Percentiles rank a stretch among this genome's conserved stretches.
Conservation (phyloP, 805 yeast genomes). For the Blastobotrys terrestris region DNA sequence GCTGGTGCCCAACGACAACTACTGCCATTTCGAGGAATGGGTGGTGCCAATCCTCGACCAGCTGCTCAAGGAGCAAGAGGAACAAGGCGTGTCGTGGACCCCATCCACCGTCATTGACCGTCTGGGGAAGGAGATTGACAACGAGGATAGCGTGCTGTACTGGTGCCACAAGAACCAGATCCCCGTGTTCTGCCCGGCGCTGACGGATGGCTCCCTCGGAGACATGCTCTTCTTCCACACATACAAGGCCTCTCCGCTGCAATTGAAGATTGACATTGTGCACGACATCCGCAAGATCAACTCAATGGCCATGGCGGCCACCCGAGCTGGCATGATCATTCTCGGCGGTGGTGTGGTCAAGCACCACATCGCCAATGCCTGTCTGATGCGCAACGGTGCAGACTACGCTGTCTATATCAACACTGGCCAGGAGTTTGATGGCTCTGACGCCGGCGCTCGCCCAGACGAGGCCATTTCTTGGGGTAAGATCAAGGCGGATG, state of each 20-base stretch:
- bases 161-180: slow-evolving; percentile 98
- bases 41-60: slow-evolving; percentile 87
- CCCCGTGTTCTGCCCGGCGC: slow-evolving; percentile 95
- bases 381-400: slow-evolving; percentile 98
- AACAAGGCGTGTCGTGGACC: slow-evolving; percentile 66
- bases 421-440: slow-evolving; percentile 98
- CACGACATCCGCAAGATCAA: slow-evolving; percentile 89
- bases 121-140: slow-evolving; percentile 89
- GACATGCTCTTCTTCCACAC: slow-evolving; percentile 99
- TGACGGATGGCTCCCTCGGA: slow-evolving; percentile 97
- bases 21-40: slow-evolving; percentile 98
- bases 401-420: slow-evolving; percentile 95
- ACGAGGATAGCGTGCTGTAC: slow-evolving; percentile 87
- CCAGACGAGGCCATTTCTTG: slow-evolving; percentile 98
- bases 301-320: slow-evolving; percentile 91
- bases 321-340: slow-evolving; percentile 90
- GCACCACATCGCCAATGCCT: slow-evolving; percentile 97
- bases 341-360: slow-evolving; percentile 95
- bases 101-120: slow-evolving; percentile 91
- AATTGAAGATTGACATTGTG: slow-evolving; percentile 85
- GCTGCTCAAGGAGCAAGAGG: slow-evolving; percentile 85
- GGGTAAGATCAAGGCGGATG: slow-evolving; percentile 98
- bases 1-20: slow-evolving; percentile 95
- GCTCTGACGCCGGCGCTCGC: slow-evolving; percentile 98
- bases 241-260: slow-evolving; percentile 86